Evolutionary conservation across 108 stramenopile species (phyloP).

Genomic region (Asterionellopsis glacialis): DNA sequence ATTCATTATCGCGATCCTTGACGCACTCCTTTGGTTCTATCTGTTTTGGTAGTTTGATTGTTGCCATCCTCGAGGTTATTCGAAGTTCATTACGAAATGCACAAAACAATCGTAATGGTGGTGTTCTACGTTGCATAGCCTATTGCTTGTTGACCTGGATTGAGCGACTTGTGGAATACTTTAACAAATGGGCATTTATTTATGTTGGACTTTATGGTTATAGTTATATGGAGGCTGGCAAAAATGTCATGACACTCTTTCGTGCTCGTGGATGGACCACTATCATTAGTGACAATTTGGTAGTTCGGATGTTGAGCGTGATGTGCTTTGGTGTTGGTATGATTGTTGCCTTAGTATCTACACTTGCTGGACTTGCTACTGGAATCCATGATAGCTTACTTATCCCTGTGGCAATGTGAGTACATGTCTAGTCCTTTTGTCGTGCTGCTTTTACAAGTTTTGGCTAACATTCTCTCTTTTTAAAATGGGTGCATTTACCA

Average conservation of each 20-base stretch:
- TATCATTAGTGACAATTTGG: constrained; percentile 60
- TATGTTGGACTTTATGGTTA: constrained; percentile 83
- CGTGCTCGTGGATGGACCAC: constrained; percentile 54
- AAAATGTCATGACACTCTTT: constrained; percentile 50
- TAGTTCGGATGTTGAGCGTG: constrained; percentile 26
- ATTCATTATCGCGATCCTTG: constrained; percentile 39
- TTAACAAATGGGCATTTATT: constrained; percentile 58
- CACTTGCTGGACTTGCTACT: too few species aligned
- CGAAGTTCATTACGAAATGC: constrained; percentile 27
- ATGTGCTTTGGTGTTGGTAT: constrained; percentile 54
- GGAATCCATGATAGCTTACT: too few species aligned
- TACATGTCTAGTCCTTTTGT: too few species aligned
- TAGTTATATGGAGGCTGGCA: constrained; percentile 60
- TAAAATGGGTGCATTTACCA: too few species aligned
- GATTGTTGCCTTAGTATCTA: constrained; percentile 1
- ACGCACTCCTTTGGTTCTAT: constrained; percentile 70
- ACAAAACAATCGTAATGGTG: constrained; percentile 10
- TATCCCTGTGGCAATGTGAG: too few species aligned
- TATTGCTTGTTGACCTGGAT: constrained; percentile 40
- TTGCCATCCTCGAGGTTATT: constrained; percentile 55
- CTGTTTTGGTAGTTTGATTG: constrained; percentile 74
- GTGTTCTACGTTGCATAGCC: constrained; percentile 31
- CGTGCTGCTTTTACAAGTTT: too few species aligned
- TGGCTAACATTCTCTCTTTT: too few species aligned
- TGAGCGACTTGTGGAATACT: constrained; percentile 44